Percentiles rank a stretch among this genome's conserved stretches.
Evolutionary conservation across 2,329 filamentous ascomycete genomes (phyloP).

Genomic region (Arthrobotrys pseudoclavata): DNA sequence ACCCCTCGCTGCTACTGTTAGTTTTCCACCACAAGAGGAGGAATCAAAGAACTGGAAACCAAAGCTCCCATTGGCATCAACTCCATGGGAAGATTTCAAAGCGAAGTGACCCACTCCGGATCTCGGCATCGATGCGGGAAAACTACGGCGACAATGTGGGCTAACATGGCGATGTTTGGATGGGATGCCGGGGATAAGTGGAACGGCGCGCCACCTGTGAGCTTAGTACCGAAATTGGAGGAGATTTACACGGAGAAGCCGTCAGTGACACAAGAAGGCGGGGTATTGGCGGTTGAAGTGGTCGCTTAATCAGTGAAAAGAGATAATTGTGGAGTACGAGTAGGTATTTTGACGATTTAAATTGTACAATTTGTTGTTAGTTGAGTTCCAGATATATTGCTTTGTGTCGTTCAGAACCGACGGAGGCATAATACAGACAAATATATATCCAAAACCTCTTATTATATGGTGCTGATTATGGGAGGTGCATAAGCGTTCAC

Average conservation of each 20-base stretch:
- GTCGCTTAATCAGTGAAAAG: background rate
- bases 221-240: constrained; percentile 17
- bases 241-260: constrained; percentile 21
- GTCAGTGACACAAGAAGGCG: constrained; percentile 19
- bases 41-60: constrained; percentile 35
- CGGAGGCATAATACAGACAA: background rate
- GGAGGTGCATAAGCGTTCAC: background rate
- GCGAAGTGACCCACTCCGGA: constrained; percentile 39
- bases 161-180: constrained; percentile 8
- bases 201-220: constrained; percentile 18
- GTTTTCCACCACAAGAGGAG: constrained; percentile 24
- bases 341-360: constrained; percentile 13
- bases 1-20: constrained; percentile 12
- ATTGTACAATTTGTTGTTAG: background rate
- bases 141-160: constrained; percentile 39
- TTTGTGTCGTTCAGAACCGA: background rate
- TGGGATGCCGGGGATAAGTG: constrained; percentile 22
- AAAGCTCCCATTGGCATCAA: background rate
- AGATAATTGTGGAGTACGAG: background rate
- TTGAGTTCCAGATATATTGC: constrained; percentile 15
- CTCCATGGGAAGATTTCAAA: constrained; percentile 30
- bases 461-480: background rate
- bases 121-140: constrained; percentile 29
- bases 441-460: background rate
- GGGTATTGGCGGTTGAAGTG: constrained; percentile 3